Conservation (phyloP, 1,139 yeast genomes). For the Sugiyamaella novakii region DNA sequence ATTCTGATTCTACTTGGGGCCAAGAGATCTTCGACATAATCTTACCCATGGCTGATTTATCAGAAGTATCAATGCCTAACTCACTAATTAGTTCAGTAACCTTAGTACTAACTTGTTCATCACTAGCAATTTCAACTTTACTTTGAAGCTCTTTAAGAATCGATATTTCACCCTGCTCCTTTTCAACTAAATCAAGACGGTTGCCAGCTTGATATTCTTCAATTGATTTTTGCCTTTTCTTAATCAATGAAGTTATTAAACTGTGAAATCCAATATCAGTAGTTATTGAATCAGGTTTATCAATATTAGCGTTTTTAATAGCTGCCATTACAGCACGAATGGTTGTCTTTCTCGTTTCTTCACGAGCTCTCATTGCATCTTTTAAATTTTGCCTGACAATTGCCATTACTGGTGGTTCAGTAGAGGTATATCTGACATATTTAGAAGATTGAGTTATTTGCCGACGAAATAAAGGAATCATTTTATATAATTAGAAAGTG, state of each 20-base stretch:
- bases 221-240: slow-evolving; percentile 58
- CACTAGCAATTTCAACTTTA: slow-evolving; percentile 54
- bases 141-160: slow-evolving; percentile 50
- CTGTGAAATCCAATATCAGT: slow-evolving; percentile 55
- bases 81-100: slow-evolving; percentile 45
- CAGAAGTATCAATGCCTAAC: slow-evolving; percentile 38
- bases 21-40: slow-evolving; percentile 53
- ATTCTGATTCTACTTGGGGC: slow-evolving; percentile 51
- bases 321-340: slow-evolving; percentile 58
- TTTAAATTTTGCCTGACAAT: slow-evolving; percentile 40
- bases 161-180: slow-evolving; percentile 54
- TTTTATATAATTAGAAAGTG: not conserved
- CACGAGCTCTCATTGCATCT: slow-evolving; percentile 41
- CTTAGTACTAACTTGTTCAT: slow-evolving; percentile 51
- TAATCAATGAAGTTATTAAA: slow-evolving; percentile 51
- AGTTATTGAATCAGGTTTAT: slow-evolving; percentile 47
- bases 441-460: not conserved
- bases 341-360: slow-evolving; percentile 50
- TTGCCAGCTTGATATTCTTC: slow-evolving; percentile 53
- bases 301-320: slow-evolving; percentile 63
- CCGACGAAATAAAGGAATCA: slow-evolving; percentile 12
- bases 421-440: slow-evolving; percentile 19
- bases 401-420: slow-evolving; percentile 43
- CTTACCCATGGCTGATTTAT: slow-evolving; percentile 43
- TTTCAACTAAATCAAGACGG: slow-evolving; percentile 58